A percentile compares a stretch with the other conserved stretches of the same genome.
These are phyloP conservation scores for Haematococcus lacustris DNA, from an alignment of 139 green algal genomes.

Conservation along the genomic window DNA sequence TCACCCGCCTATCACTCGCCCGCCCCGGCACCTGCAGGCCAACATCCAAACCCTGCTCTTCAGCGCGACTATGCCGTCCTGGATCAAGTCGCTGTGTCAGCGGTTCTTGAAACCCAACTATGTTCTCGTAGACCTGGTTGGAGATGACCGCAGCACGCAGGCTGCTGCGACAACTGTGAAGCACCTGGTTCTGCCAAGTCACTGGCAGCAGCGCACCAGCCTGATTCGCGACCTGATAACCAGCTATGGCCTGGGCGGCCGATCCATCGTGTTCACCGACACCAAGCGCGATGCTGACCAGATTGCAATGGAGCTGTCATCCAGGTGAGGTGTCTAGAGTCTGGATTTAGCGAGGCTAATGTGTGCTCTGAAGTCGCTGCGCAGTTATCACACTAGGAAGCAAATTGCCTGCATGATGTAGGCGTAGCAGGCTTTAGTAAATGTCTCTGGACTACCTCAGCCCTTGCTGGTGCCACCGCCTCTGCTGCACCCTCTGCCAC, in stretches of 20 bases:
- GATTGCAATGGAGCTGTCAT: slow-evolving; percentile 54
- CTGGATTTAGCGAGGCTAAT: no score
- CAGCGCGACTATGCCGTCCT: slow-evolving; percentile 88
- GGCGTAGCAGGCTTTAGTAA: no score
- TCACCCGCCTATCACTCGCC: no score
- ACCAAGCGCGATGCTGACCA: slow-evolving; percentile 93
- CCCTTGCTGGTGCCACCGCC: no score
- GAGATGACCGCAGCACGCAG: slow-evolving; percentile 75
- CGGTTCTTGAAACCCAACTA: slow-evolving; percentile 74
- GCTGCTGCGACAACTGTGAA: slow-evolving; percentile 67
- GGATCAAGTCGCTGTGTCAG: slow-evolving; percentile 86
- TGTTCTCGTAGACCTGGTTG: slow-evolving; percentile 86
- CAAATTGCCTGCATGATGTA: no score
- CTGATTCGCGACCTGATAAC: slow-evolving; percentile 77
- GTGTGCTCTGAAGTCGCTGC: no score
- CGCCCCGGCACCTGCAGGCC: no score
- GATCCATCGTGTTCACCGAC: slow-evolving; percentile 94
- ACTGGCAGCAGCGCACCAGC: slow-evolving; percentile 66
- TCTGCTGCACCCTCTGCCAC: no score
- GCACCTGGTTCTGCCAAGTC: slow-evolving; percentile 87
- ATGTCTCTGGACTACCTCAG: no score
- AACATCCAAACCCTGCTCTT: slow-evolving; percentile 95
- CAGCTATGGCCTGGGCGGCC: slow-evolving; percentile 66
- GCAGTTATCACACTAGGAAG: no score
- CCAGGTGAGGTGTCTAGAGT: no score